These are phyloP conservation scores for Bruguiera hainesii DNA, from an alignment of 441 rosid genomes.

Conservation along the genomic window DNA sequence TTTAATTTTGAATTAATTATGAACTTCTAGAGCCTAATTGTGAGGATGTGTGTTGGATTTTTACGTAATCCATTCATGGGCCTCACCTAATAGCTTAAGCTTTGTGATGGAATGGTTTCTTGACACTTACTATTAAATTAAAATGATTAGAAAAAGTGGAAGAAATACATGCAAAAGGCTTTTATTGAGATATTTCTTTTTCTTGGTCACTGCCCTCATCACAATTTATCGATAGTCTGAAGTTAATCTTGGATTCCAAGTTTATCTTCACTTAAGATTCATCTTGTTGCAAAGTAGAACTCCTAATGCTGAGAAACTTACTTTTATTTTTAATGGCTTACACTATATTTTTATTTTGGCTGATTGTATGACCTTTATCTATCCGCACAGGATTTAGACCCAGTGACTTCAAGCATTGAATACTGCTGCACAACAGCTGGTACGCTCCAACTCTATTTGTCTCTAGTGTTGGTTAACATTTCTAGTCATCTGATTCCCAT, in stretches of 20 bases:
- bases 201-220: background rate
- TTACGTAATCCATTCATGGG: too few relatives aligned
- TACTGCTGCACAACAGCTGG: constrained; percentile 91
- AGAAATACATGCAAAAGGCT: too few relatives aligned
- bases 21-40: too few relatives aligned
- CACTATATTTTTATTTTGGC: background rate
- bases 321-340: background rate
- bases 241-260: background rate
- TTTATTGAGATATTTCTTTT: too few relatives aligned
- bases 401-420: constrained; percentile 67
- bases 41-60: too few relatives aligned
- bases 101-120: too few relatives aligned
- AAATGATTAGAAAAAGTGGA: too few relatives aligned
- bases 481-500: background rate
- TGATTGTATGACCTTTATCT: background rate
- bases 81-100: too few relatives aligned
- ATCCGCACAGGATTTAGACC: constrained; percentile 61
- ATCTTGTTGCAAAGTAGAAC: background rate
- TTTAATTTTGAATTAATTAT: too few relatives aligned
- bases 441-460: constrained; percentile 27
- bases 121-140: too few relatives aligned
- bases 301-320: background rate
- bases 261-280: background rate
- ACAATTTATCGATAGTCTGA: too few relatives aligned
- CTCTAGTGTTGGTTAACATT: constrained; percentile 3